These are phyloP conservation scores for Phytophthora quininea DNA, from an alignment of 352 stramenopile species.

Conservation along the genomic window DNA sequence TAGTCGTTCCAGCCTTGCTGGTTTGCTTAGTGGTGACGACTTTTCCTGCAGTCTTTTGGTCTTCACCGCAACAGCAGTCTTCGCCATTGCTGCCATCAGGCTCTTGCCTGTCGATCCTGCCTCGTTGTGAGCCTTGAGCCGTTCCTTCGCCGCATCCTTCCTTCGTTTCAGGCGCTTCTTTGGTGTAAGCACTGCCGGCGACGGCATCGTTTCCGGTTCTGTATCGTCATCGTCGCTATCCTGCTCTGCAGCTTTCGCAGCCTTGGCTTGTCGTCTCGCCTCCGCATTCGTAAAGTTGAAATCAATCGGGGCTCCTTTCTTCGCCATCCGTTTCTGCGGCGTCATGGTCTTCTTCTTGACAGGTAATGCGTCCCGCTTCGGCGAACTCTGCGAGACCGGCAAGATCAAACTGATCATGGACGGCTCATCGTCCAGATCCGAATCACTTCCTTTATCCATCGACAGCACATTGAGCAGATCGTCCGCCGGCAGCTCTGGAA, in stretches of 20 bases:
- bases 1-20: conserved; percentile 3
- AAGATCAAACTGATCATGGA: conserved; percentile 64
- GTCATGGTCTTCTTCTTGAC: conserved; percentile 28
- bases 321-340: conserved; percentile 31
- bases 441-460: conserved; percentile 62
- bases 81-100: conserved; percentile 26
- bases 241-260: conserved; percentile 24
- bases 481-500: conserved; percentile 39
- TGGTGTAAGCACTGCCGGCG: conserved; percentile 10
- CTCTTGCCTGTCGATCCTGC: conserved; percentile 5
- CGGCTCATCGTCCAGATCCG: conserved; percentile 51
- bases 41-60: conserved; percentile 10
- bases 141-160: conserved; percentile 33
- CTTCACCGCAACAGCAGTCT: conserved; percentile 12
- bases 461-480: conserved; percentile 65
- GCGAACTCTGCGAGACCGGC: conserved; percentile 34
- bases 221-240: conserved; percentile 28
- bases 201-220: conserved; percentile 28
- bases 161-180: conserved; percentile 49
- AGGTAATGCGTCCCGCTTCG: conserved; percentile 25
- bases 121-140: conserved; percentile 13
- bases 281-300: conserved; percentile 63
- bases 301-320: conserved; percentile 38
- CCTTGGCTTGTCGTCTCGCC: conserved; percentile 38
- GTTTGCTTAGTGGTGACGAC: conserved; percentile 6